phyloP scores from a whole-genome alignment of 1,284 basidiomycete genomes.

The Afroboletus lepidellus region DNA sequence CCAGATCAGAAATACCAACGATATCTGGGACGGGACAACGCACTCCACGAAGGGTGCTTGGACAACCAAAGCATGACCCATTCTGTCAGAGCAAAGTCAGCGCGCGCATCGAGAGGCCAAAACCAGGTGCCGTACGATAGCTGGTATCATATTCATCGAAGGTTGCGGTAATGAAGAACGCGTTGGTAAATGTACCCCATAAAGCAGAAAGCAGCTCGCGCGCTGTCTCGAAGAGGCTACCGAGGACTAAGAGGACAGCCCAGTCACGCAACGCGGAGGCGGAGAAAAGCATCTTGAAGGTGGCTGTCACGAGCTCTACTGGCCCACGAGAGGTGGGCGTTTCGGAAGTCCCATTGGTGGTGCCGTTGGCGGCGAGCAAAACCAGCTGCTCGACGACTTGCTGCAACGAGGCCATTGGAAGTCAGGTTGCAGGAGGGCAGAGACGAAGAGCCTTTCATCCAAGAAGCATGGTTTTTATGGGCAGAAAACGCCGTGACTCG shows the following conservation, averaged over 20 bases:
- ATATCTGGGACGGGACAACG: constrained; percentile 8
- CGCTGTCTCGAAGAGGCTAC: constrained; percentile 56
- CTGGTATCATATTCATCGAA: constrained; percentile 59
- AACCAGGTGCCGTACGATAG: constrained; percentile 45
- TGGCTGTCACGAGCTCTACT: constrained; percentile 26
- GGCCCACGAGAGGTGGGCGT: constrained; percentile 6
- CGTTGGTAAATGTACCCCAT: constrained; percentile 46
- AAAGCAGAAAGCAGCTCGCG: constrained; percentile 44
- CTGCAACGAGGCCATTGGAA: constrained; percentile 18
- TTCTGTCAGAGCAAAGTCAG: constrained; percentile 34
- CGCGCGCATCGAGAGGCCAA: neutral
- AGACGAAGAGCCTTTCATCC: too few species aligned
- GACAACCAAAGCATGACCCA: constrained; percentile 68
- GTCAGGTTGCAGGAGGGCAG: too few species aligned
- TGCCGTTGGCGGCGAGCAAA: constrained; percentile 22
- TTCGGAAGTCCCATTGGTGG: constrained; percentile 1
- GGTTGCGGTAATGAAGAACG: constrained; percentile 61
- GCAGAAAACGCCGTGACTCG: too few species aligned
- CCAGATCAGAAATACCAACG: neutral
- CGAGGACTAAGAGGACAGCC: constrained; percentile 60
- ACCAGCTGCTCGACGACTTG: constrained; percentile 32
- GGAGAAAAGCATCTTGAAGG: constrained; percentile 44
- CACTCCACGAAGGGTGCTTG: constrained; percentile 43
- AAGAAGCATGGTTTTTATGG: too few species aligned
- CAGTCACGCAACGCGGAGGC: constrained; percentile 59